Conservation (phyloP, 352 stramenopile genomes). For the Pythium monospermum region DNA sequence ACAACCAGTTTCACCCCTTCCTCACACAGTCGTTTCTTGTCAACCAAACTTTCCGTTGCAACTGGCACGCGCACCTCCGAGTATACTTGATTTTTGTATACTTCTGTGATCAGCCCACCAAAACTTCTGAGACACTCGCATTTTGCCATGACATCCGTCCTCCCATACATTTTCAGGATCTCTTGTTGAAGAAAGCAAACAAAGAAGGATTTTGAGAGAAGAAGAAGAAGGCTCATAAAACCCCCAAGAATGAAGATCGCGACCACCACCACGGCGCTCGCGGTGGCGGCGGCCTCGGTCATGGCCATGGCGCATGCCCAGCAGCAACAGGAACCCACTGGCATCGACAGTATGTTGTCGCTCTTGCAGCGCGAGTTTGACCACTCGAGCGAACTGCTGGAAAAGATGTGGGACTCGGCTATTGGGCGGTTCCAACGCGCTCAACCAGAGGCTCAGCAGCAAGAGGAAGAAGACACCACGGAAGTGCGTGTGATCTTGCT, state of each 20-base stretch:
- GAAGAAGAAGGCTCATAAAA: too few species aligned
- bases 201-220: not conserved
- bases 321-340: constrained; percentile 4
- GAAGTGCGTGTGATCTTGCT: constrained; percentile 4
- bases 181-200: constrained; percentile 1
- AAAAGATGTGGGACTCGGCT: constrained; percentile 30
- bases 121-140: too few species aligned
- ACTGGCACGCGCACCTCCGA: not conserved
- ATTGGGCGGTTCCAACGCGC: constrained; percentile 8
- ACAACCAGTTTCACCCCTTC: constrained; percentile 6
- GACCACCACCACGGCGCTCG: constrained; percentile 5
- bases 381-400: constrained; percentile 31
- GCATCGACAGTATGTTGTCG: constrained; percentile 20
- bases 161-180: constrained; percentile 6
- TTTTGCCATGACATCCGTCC: constrained; percentile 17
- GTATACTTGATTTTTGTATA: constrained; percentile 17
- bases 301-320: not conserved
- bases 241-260: constrained; percentile 16
- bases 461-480: not conserved
- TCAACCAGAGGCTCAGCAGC: constrained; percentile 5
- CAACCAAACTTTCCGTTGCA: not conserved
- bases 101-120: not conserved
- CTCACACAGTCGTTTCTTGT: not conserved
- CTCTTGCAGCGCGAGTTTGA: constrained; percentile 34
- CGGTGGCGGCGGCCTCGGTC: constrained; percentile 1